phyloP scores from a whole-genome alignment of 2,329 filamentous ascomycete genomes.

The Colletotrichum agaves region DNA sequence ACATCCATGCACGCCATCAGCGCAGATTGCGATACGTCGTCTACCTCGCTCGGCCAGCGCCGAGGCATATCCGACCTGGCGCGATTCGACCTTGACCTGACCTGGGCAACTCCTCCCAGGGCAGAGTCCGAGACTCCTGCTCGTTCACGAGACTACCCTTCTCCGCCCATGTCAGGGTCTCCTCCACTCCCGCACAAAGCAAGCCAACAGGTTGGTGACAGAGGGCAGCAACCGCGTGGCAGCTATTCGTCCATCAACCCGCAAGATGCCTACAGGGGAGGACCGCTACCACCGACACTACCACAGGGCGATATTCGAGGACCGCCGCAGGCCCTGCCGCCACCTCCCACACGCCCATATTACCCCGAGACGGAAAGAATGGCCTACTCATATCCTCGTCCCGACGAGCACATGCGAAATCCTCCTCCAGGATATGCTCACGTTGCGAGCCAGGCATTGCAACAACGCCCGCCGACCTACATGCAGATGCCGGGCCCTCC shows the following conservation, averaged over 20 bases:
- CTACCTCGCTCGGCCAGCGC: slow-evolving; percentile 65
- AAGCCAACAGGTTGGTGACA: slow-evolving; percentile 67
- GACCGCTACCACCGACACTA: slow-evolving; percentile 41
- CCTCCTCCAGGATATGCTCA: slow-evolving; percentile 38
- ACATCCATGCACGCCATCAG: slow-evolving; percentile 66
- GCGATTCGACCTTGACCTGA: slow-evolving; percentile 65
- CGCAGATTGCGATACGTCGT: slow-evolving; percentile 55
- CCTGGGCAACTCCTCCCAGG: slow-evolving; percentile 59
- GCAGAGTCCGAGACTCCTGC: slow-evolving; percentile 64
- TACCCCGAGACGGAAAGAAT: slow-evolving; percentile 53
- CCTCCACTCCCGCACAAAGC: slow-evolving; percentile 68
- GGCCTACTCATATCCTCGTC: slow-evolving; percentile 52
- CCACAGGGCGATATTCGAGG: slow-evolving; percentile 51
- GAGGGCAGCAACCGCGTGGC: slow-evolving; percentile 58
- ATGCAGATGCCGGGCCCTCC: slow-evolving; percentile 45
- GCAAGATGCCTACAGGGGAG: slow-evolving; percentile 63
- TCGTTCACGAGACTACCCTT: slow-evolving; percentile 72
- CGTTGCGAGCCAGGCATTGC: slow-evolving; percentile 35
- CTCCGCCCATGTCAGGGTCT: slow-evolving; percentile 80
- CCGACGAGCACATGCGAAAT: slow-evolving; percentile 51
- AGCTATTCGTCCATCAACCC: slow-evolving; percentile 54
- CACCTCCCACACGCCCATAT: slow-evolving; percentile 51
- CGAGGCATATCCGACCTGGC: slow-evolving; percentile 67
- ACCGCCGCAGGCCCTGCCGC: slow-evolving; percentile 41
- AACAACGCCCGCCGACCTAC: slow-evolving; percentile 37